Conservation (phyloP, 129 eudicot species). For the Flaveria robusta region DNA sequence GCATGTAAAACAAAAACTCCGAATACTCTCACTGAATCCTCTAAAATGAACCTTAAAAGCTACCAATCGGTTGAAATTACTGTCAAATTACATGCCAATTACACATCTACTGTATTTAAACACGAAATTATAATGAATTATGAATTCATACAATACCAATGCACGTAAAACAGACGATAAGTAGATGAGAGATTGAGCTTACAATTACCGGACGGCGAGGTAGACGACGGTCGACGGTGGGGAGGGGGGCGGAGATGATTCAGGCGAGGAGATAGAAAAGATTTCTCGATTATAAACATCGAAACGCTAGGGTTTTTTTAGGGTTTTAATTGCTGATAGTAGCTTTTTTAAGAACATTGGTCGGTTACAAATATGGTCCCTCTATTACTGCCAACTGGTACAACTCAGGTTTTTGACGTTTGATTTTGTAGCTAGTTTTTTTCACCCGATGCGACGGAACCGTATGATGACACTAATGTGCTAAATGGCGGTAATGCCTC, state of each 20-base stretch:
- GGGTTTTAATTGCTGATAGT: slow-evolving; percentile 29
- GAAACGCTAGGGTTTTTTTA: slow-evolving; percentile 9
- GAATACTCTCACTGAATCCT: not conserved
- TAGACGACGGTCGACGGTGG: slow-evolving; percentile 25
- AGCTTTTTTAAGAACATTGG: slow-evolving; percentile 21
- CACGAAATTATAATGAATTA: not conserved
- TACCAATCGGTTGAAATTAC: no score
- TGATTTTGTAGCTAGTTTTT: no score
- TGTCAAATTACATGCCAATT: no score
- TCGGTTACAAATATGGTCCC: slow-evolving; percentile 13
- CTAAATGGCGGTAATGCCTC: no score
- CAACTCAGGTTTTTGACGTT: no score
- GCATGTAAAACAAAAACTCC: slow-evolving; percentile 12
- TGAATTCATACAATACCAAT: not conserved
- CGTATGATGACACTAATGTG: no score
- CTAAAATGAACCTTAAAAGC: no score
- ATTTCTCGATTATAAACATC: slow-evolving; percentile 37
- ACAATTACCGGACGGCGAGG: slow-evolving; percentile 28
- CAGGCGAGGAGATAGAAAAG: slow-evolving; percentile 33
- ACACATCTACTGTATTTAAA: not conserved
- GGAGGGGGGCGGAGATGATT: slow-evolving; percentile 35
- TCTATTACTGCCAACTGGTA: not conserved
- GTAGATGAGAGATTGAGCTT: slow-evolving; percentile 14
- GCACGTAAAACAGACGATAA: not conserved
- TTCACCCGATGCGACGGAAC: no score